Base-by-base conservation (phyloP, 768 basidiomycete genomes). In the Omphalotus guepiniiformis region DNA sequence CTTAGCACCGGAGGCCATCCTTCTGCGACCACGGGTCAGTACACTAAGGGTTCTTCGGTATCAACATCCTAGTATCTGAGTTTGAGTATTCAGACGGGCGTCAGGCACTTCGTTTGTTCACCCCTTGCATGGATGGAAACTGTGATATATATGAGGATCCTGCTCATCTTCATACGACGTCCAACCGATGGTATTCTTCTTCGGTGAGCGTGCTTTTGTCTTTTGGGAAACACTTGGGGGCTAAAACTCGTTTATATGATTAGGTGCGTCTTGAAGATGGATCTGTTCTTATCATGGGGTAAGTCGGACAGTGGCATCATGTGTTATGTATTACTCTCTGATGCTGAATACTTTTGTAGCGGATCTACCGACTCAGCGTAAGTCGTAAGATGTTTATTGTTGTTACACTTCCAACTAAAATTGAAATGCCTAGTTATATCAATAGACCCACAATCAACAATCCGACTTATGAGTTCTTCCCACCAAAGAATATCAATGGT, bases 1-100 rank as follows among this genome's bases (percentile, higher is more conserved):
- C 56, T 76, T 27, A 74, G 72, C 11, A 9, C n/a, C 9, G 38
- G 30, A 32, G 30, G 30, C 9, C 9, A 9, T 32, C 9, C 9
- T 32, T n/a, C 9, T 9, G 9, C n/a, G n/a, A n/a, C 30, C n/a
- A 9, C n/a, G 30, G n/a, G 9, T 32, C 30, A 32, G 30, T n/a
- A n/a, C n/a, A 32, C n/a, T 32, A n/a, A 9, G 9, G 9, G 30
- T 32, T 32, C 9, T 9, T 32, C 30, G 30, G 9, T 32, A 32
- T 9, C 19, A 12, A 8, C 18, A 22, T 8, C 19, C 9, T 8
- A 9, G 9, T 39, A n/a, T 18, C 9, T n/a, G n/a, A n/a, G n/a
- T n/a, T n/a, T n/a, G n/a, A n/a, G n/a, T n/a, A n/a, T n/a, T n/a
- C n/a, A n/a, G 19, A 9, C 38, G 50, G 16, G 30, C 47, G 15